A percentile compares a stretch with the other conserved stretches of the same genome.
phyloP scores from a whole-genome alignment of 164 flowering plant species.

The Akebia trifoliata region DNA sequence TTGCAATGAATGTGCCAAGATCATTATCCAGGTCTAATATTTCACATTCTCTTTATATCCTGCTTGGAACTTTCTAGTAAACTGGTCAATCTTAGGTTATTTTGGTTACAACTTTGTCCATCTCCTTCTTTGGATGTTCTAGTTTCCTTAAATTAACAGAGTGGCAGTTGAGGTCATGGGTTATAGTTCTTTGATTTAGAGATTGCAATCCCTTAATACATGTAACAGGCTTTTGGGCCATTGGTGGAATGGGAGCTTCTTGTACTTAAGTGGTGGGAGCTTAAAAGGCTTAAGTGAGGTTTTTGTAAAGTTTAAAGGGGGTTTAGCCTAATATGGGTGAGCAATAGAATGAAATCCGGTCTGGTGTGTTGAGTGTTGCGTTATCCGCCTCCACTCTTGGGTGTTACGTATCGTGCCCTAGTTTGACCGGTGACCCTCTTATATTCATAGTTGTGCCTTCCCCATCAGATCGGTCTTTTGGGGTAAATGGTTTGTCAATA shows the following conservation, averaged over 20 bases:
- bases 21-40: conserved; percentile 73
- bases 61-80: neutral
- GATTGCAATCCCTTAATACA: too few species aligned
- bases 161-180: neutral
- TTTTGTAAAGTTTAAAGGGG: too few species aligned
- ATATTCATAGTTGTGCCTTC: too few species aligned
- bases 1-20: conserved; percentile 95
- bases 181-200: neutral
- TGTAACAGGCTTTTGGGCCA: neutral
- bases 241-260: neutral
- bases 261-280: neutral
- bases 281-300: neutral
- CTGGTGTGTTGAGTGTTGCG: too few species aligned
- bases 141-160: neutral
- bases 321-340: too few species aligned
- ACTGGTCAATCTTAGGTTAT: too few species aligned
- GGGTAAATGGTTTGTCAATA: too few species aligned
- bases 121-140: neutral
- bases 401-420: too few species aligned
- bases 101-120: neutral
- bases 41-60: neutral
- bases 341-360: too few species aligned
- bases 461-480: too few species aligned
- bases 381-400: too few species aligned
- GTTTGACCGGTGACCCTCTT: too few species aligned